Conservation (phyloP, 106 monocot genomes). For the Ottelia alismoides region DNA sequence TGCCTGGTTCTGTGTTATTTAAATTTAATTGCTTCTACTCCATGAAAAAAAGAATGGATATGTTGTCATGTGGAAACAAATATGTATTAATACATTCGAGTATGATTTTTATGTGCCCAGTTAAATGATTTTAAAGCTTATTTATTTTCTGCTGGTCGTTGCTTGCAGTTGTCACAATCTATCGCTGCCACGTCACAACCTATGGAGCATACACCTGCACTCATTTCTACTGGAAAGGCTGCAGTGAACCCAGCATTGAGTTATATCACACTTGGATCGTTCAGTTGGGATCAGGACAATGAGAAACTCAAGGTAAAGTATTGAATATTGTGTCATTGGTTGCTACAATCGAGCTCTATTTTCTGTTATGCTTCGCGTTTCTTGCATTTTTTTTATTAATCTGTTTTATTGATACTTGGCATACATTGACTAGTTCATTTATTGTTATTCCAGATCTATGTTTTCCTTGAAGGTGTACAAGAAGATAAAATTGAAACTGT, state of each 20-base stretch:
- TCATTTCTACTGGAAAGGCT: constrained; percentile 1
- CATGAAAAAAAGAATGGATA: too few species aligned
- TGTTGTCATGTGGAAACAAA: too few species aligned
- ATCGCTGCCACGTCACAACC: constrained; percentile 4
- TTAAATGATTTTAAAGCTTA: too few species aligned
- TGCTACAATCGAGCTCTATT: background rate
- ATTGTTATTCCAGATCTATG: constrained; percentile 53
- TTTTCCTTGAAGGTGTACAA: constrained; percentile 50
- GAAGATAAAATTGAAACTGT: constrained; percentile 34
- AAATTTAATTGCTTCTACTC: too few species aligned
- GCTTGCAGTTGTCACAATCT: constrained; percentile 3
- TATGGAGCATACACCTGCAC: too few species aligned
- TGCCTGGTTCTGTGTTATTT: too few species aligned
- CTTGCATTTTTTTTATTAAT: background rate
- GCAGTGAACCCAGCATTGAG: constrained; percentile 8
- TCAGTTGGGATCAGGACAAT: constrained; percentile 93
- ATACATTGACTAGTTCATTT: too few species aligned
- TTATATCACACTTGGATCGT: constrained; percentile 60
- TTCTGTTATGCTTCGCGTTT: background rate
- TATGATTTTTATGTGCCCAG: too few species aligned
- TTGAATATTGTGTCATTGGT: background rate
- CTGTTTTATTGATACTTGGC: background rate
- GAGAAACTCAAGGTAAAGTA: constrained; percentile 71
- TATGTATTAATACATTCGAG: too few species aligned
- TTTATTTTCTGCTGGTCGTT: background rate